These are phyloP conservation scores for Camelina neglecta DNA, from an alignment of 345 rosid species.

Conservation along the genomic window DNA sequence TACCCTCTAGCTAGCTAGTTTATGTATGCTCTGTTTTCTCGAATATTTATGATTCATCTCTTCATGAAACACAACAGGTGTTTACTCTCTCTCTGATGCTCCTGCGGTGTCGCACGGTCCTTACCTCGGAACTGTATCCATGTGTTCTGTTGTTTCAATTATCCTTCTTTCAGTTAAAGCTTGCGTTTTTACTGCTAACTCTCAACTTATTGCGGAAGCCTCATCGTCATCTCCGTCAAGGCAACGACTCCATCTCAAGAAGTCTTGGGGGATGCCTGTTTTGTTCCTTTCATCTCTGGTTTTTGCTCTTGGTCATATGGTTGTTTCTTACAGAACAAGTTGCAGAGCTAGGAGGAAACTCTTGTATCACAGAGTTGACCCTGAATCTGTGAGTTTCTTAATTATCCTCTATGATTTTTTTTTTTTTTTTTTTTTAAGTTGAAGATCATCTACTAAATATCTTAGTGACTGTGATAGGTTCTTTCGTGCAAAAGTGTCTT, in stretches of 20 bases:
- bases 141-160: conserved; percentile 72
- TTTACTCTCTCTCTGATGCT: conserved; percentile 72
- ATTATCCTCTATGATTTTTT: background rate
- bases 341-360: conserved; percentile 90
- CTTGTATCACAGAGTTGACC: conserved; percentile 81
- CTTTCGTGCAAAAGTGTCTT: conserved; percentile 87
- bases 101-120: conserved; percentile 90
- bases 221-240: conserved; percentile 68
- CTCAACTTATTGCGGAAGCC: conserved; percentile 72
- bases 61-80: conserved; percentile 56
- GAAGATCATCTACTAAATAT: background rate
- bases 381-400: conserved; percentile 73
- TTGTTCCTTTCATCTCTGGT: conserved; percentile 88
- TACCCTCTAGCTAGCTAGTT: no score
- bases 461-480: conserved; percentile 51
- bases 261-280: conserved; percentile 99
- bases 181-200: conserved; percentile 77
- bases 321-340: conserved; percentile 92
- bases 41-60: background rate
- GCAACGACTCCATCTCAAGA: conserved; percentile 78
- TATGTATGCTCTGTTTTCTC: background rate
- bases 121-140: conserved; percentile 82
- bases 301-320: conserved; percentile 92
- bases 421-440: background rate
- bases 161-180: conserved; percentile 80